Evolutionary conservation across 345 rosid species (phyloP), one percentile per base, ranked within the genome.

Genomic region (Kernera saxatilis): DNA sequence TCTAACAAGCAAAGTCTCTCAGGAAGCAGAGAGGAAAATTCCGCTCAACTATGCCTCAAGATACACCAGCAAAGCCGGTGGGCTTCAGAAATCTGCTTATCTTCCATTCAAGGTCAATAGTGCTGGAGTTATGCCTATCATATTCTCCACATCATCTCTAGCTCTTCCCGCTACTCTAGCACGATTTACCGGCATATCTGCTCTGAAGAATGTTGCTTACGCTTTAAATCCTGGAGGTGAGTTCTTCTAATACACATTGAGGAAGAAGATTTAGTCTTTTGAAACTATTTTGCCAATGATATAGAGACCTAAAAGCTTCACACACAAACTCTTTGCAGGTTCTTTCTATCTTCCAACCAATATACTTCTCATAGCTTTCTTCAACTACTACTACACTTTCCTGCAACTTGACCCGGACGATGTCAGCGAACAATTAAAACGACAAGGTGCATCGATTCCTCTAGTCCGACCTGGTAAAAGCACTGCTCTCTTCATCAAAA

Each of bases 21-120:
- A 91, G 97, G 99, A 94, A 84, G 99, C 99, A 48, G 99, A 94
- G 88, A 89, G 99, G 80, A 94, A 94, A 74, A 94, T 94, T 70
- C 97, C 99, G 3, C 83, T 91, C 52, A 94, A 94, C 71, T 94
- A 94, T 83, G 97, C 99, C 33, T 94, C 99, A 7, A 86, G 99
- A 81, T 94, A 89, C 70, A 76, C 80, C 45, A 89, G 94, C 80
- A 84, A 80, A 76, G 82, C 89, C 12, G 90, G 89, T 1, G 96
- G 97, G 68, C 97, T 84, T 67, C 85, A 91, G 78, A 87, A 86
- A 77, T 89, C 97, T 67, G 97, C 99, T 49, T 94, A 94, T 80
- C 79, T 94, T 41, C 99, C 99, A 36, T 94, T 94, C 65, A 94
- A 94, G 89, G 99, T 93, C 23, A 93, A 90, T 79, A 90, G 98